A percentile compares a stretch with the other conserved stretches of the same genome.
Conservation (phyloP, 2,329 filamentous ascomycete genomes). For the Periconia sp. region DNA sequence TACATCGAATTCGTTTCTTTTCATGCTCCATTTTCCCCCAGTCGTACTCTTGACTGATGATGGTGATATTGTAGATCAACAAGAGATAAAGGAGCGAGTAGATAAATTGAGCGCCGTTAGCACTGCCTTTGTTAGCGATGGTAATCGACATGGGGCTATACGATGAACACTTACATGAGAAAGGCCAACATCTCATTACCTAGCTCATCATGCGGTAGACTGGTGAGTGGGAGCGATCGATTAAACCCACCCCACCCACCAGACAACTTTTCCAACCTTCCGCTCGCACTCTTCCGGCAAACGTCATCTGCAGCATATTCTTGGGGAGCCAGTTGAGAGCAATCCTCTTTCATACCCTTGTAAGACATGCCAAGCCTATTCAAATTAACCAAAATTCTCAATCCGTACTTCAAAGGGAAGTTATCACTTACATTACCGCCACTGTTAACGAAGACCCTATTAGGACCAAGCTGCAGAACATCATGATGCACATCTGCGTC, state of each 20-base stretch:
- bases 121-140: constrained; percentile 15
- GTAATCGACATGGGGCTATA: background rate
- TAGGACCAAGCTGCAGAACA: constrained; percentile 28
- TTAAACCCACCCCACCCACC: constrained; percentile 37
- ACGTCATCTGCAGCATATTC: background rate
- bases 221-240: constrained; percentile 16
- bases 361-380: constrained; percentile 11
- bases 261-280: constrained; percentile 17
- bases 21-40: constrained; percentile 36
- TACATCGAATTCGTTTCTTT: constrained; percentile 31
- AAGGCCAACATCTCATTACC: constrained; percentile 31
- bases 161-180: constrained; percentile 22
- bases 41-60: constrained; percentile 32
- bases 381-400: background rate
- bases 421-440: constrained; percentile 19
- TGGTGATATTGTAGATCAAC: constrained; percentile 39
- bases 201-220: constrained; percentile 23
- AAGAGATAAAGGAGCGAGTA: constrained; percentile 39
- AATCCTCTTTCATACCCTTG: constrained; percentile 7
- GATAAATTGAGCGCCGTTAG: constrained; percentile 38
- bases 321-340: constrained; percentile 4
- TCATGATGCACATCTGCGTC: constrained; percentile 34
- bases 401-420: background rate
- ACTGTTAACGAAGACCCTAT: constrained; percentile 23
- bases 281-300: constrained; percentile 11